These are phyloP conservation scores for Zygotorulaspora mrakii DNA, from an alignment of 1,139 yeast species.

Conservation along the genomic window DNA sequence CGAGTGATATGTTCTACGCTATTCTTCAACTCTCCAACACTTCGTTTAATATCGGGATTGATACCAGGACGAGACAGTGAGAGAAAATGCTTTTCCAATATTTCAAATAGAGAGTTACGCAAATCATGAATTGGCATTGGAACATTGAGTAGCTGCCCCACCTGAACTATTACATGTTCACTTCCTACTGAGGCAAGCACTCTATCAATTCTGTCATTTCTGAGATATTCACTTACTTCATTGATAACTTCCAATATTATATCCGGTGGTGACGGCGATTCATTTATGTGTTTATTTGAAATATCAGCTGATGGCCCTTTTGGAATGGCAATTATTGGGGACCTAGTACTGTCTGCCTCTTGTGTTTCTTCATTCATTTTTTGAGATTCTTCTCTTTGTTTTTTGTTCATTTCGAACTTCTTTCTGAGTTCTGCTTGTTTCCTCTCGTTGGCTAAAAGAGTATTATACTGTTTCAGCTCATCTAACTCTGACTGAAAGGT, in stretches of 20 bases:
- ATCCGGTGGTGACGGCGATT: neutral
- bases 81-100: constrained; percentile 17
- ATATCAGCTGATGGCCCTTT: constrained; percentile 12
- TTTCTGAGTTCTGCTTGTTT: constrained; percentile 29
- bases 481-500: constrained; percentile 28
- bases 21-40: constrained; percentile 13
- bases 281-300: neutral
- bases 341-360: constrained; percentile 10
- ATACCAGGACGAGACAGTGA: constrained; percentile 18
- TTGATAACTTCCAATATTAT: constrained; percentile 17
- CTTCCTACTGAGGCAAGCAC: constrained; percentile 20
- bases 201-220: constrained; percentile 17
- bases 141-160: constrained; percentile 11
- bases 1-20: constrained; percentile 11
- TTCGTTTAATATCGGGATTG: constrained; percentile 18
- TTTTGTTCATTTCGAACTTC: constrained; percentile 24
- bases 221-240: constrained; percentile 19
- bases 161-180: constrained; percentile 11
- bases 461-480: constrained; percentile 28
- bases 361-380: constrained; percentile 14
- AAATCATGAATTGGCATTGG: constrained; percentile 17
- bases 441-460: constrained; percentile 33
- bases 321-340: constrained; percentile 10
- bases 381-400: constrained; percentile 14
- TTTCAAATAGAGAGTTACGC: constrained; percentile 14